These are phyloP conservation scores for Elongisporangium senticosum DNA, from an alignment of 352 stramenopile genomes.

Conservation along the genomic window DNA sequence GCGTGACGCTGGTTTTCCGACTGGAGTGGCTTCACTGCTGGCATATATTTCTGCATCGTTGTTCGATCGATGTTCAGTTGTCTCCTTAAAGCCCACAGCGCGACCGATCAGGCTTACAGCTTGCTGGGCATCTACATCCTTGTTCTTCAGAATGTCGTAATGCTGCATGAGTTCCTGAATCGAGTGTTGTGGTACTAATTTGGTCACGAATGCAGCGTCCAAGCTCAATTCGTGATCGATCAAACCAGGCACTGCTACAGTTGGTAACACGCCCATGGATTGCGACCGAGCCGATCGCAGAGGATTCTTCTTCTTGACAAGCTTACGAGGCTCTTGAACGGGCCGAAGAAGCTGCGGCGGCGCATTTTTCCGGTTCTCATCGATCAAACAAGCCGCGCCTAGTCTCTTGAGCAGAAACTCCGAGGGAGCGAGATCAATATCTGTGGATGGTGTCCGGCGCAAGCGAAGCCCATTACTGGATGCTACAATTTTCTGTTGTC, in stretches of 20 bases:
- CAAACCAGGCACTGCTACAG: neutral
- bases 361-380: conserved; percentile 19
- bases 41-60: neutral
- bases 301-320: conserved; percentile 13
- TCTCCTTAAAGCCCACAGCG: neutral
- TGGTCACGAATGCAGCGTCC: neutral
- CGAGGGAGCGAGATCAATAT: conserved; percentile 57
- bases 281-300: neutral
- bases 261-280: neutral
- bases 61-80: neutral
- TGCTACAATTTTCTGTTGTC: conserved; percentile 38
- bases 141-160: conserved; percentile 18
- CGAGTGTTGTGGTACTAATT: conserved; percentile 12
- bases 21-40: neutral
- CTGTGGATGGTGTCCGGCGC: conserved; percentile 14
- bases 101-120: neutral
- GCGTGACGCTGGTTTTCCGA: neutral
- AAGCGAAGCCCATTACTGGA: conserved; percentile 29
- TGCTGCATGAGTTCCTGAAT: conserved; percentile 38
- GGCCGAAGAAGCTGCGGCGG: neutral
- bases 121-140: neutral
- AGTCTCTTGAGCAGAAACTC: conserved; percentile 65
- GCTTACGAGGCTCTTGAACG: neutral
- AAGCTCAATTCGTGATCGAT: conserved; percentile 1
- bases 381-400: conserved; percentile 51